Evolutionary conservation across 2,329 filamentous ascomycete genomes (phyloP).

Genomic region (Cadophora sp.): DNA sequence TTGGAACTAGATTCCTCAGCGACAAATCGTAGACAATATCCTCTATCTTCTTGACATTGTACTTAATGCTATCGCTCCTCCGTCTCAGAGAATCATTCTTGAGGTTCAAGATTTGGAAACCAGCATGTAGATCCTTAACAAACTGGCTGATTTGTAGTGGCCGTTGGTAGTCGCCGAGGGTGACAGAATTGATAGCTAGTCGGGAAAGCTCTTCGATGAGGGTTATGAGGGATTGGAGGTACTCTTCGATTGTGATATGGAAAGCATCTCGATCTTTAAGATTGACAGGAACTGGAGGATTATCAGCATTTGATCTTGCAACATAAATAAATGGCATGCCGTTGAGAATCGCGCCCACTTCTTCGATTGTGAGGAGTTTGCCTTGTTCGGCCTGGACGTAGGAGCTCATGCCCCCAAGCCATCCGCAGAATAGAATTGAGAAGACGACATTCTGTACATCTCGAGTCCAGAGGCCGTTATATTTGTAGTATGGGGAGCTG

Average conservation of each 20-base stretch:
- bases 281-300: slow-evolving; percentile 78
- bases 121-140: slow-evolving; percentile 93
- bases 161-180: slow-evolving; percentile 83
- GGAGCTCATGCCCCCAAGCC: slow-evolving; percentile 75
- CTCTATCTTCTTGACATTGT: slow-evolving; percentile 96
- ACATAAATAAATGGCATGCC: slow-evolving; percentile 48
- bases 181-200: slow-evolving; percentile 93
- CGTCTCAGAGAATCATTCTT: slow-evolving; percentile 94
- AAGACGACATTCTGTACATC: slow-evolving; percentile 80
- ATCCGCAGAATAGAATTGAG: slow-evolving; percentile 66
- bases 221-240: slow-evolving; percentile 85
- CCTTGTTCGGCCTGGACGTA: slow-evolving; percentile 62
- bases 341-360: slow-evolving; percentile 79
- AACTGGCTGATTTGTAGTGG: slow-evolving; percentile 90
- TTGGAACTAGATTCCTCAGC: slow-evolving; percentile 78
- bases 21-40: slow-evolving; percentile 97
- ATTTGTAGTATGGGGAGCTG: slow-evolving; percentile 94
- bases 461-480: slow-evolving; percentile 86
- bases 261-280: slow-evolving; percentile 89
- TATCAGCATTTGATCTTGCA: slow-evolving; percentile 25
- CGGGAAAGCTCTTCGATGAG: slow-evolving; percentile 91
- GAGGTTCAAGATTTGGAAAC: slow-evolving; percentile 95
- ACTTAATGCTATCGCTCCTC: slow-evolving; percentile 93
- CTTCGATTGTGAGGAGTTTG: slow-evolving; percentile 83
- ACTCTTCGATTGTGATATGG: slow-evolving; percentile 97